These are phyloP conservation scores for Schizosaccharomyces octosporus DNA, from an alignment of 805 yeast genomes.

Conservation along the genomic window DNA sequence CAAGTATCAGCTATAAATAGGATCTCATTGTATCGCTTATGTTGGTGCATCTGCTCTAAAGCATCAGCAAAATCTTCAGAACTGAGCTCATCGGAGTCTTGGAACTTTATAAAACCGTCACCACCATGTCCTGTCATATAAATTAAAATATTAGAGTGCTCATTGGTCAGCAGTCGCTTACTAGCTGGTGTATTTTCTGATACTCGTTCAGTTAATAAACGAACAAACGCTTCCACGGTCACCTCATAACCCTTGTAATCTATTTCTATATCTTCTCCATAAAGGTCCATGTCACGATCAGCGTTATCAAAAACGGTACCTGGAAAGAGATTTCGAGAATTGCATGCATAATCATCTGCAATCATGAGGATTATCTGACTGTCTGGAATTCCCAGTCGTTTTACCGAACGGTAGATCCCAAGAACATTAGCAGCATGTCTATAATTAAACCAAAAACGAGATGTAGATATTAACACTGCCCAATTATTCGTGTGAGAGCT, in stretches of 20 bases:
- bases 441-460: constrained; percentile 94
- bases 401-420: constrained; percentile 85
- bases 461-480: constrained; percentile 87
- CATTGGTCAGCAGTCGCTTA: constrained; percentile 75
- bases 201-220: constrained; percentile 87
- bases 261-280: constrained; percentile 85
- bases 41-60: constrained; percentile 87
- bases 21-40: constrained; percentile 81
- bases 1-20: constrained; percentile 96
- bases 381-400: constrained; percentile 89
- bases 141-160: constrained; percentile 74
- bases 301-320: constrained; percentile 88
- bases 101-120: constrained; percentile 85
- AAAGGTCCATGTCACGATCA: constrained; percentile 73
- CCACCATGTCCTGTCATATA: constrained; percentile 99
- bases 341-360: constrained; percentile 92
- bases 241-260: constrained; percentile 96
- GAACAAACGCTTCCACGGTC: constrained; percentile 86
- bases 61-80: constrained; percentile 93
- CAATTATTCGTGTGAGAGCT: constrained; percentile 33
- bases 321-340: constrained; percentile 84
- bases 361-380: constrained; percentile 89
- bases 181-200: constrained; percentile 72
- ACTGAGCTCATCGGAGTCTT: constrained; percentile 93
- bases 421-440: constrained; percentile 92